These are phyloP conservation scores for Raffaelea ambrosiae DNA, from an alignment of 2,329 filamentous ascomycete species.

Conservation along the genomic window DNA sequence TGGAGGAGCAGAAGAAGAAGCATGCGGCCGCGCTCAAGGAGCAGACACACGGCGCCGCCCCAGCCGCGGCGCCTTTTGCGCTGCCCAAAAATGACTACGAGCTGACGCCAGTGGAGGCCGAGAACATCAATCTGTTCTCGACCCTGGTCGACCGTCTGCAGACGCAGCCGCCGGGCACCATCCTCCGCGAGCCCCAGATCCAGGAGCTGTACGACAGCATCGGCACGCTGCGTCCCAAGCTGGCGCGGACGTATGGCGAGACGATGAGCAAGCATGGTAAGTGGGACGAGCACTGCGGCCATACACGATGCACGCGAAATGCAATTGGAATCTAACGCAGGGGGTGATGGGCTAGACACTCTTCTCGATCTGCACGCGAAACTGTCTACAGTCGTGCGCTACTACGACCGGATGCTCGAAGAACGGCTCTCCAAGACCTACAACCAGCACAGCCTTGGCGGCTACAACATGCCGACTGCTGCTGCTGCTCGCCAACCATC, in stretches of 20 bases:
- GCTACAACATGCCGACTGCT: conserved; percentile 49
- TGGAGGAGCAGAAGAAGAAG: conserved; percentile 95
- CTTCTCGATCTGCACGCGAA: conserved; percentile 91
- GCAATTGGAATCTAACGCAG: no score
- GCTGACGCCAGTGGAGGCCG: conserved; percentile 83
- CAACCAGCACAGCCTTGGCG: conserved; percentile 64
- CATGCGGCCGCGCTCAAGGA: conserved; percentile 79
- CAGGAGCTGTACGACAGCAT: conserved; percentile 98
- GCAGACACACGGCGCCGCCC: conserved; percentile 51
- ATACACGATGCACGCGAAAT: no score
- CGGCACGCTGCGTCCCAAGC: conserved; percentile 81
- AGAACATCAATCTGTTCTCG: conserved; percentile 94
- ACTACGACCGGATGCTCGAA: conserved; percentile 97
- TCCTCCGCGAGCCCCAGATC: conserved; percentile 93
- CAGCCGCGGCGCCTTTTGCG: conserved; percentile 42
- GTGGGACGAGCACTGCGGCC: conserved; percentile 18
- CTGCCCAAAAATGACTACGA: conserved; percentile 89
- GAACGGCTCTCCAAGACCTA: conserved; percentile 91
- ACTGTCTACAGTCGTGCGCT: conserved; percentile 88
- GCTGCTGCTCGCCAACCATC: conserved; percentile 43
- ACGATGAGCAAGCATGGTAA: conserved; percentile 98
- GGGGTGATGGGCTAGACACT: conserved; percentile 53
- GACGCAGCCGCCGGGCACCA: conserved; percentile 90
- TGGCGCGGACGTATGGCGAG: conserved; percentile 92
- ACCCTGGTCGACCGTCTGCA: conserved; percentile 91